phyloP scores from a whole-genome alignment of 257 asterid genomes.

The Primulina eburnea region DNA sequence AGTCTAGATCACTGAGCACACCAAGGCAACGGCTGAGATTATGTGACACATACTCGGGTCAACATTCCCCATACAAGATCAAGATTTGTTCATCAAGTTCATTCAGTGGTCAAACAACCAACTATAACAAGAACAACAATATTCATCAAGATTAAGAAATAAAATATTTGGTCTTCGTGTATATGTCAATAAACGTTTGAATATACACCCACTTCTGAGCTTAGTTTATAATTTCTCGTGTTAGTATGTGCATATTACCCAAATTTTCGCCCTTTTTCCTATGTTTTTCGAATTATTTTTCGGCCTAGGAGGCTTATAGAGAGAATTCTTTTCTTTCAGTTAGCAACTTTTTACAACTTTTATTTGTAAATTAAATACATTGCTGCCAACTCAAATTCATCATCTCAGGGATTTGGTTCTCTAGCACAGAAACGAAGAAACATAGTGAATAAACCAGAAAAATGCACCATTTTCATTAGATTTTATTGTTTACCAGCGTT shows the following conservation, averaged over 20 bases:
- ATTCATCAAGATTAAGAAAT: constrained; percentile 35
- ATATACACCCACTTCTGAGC: not conserved
- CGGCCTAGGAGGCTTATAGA: not conserved
- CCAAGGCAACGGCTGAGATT: constrained; percentile 64
- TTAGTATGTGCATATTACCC: too few species aligned
- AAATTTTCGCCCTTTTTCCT: constrained; percentile 8
- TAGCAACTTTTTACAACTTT: not conserved
- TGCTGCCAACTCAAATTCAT: not conserved
- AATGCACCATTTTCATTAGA: not conserved
- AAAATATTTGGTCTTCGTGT: not conserved
- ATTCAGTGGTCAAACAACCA: constrained; percentile 37
- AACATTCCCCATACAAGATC: constrained; percentile 54
- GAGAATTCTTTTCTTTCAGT: constrained; percentile 8
- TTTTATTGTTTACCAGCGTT: not conserved
- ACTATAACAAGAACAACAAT: constrained; percentile 39
- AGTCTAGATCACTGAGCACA: constrained; percentile 69
- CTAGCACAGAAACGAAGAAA: not conserved
- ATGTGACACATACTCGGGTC: constrained; percentile 55
- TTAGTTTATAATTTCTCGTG: too few species aligned
- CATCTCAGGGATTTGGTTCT: not conserved
- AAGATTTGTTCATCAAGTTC: constrained; percentile 54
- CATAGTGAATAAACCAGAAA: not conserved
- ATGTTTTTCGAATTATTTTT: not conserved
- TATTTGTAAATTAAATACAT: too few species aligned
- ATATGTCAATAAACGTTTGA: not conserved